Evolutionary conservation across 1,284 basidiomycete species (phyloP).

Genomic region (Tilletia indica): DNA sequence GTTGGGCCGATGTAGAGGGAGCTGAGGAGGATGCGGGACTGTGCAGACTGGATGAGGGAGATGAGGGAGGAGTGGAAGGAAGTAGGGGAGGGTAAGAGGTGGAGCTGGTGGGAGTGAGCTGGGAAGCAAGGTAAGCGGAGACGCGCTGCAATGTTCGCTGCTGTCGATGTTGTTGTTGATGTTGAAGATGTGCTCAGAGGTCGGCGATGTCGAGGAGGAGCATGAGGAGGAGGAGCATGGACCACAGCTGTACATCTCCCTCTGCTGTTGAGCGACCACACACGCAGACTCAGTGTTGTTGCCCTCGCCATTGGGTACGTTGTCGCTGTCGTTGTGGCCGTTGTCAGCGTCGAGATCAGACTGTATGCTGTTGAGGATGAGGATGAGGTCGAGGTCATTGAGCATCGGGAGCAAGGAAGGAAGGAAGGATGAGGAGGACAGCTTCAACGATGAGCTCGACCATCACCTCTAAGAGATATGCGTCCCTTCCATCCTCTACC

Average conservation of each 20-base stretch:
- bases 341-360: not conserved
- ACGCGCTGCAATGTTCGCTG: conserved; percentile 21
- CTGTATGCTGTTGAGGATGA: not conserved
- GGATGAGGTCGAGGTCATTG: not conserved
- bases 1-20: conserved; percentile 50
- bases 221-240: not conserved
- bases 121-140: conserved; percentile 30
- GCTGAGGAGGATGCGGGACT: conserved; percentile 41
- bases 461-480: not conserved
- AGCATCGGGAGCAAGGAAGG: conserved; percentile 16
- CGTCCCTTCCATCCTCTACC: not conserved
- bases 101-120: conserved; percentile 29
- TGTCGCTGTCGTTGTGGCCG: not conserved
- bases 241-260: not conserved
- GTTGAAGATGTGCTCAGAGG: not conserved
- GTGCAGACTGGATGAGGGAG: conserved; percentile 30
- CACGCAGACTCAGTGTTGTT: not conserved
- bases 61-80: conserved; percentile 35
- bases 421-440: not conserved
- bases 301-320: not conserved
- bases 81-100: conserved; percentile 29
- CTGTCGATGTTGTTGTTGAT: not conserved
- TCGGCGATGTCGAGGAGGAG: not conserved
- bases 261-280: no score
- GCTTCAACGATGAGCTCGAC: conserved; percentile 17